Evolutionary conservation across 495 filamentous ascomycete species (phyloP).

Genomic region (Xylaria palmicola): DNA sequence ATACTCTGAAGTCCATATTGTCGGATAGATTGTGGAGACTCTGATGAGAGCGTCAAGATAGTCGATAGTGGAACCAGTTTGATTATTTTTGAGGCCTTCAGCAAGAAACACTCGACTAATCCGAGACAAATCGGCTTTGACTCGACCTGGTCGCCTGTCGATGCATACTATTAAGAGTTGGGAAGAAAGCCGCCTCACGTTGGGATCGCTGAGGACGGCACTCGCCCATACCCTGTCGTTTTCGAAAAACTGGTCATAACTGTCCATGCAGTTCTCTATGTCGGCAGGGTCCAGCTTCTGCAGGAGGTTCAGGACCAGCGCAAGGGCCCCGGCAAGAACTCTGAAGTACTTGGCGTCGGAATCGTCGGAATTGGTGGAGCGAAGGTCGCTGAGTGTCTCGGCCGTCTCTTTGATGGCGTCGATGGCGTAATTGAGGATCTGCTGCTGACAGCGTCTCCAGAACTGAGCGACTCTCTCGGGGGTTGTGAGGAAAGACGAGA

Average conservation of each 20-base stretch:
- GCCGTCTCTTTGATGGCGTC: constrained; percentile 77
- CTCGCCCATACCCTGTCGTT: constrained; percentile 75
- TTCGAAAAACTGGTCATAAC: constrained; percentile 56
- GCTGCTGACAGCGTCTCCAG: constrained; percentile 71
- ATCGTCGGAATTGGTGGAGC: constrained; percentile 80
- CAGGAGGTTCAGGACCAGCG: constrained; percentile 56
- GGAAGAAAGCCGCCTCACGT: constrained; percentile 69
- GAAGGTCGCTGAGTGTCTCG: constrained; percentile 82
- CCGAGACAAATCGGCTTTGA: constrained; percentile 53
- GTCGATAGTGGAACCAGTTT: constrained; percentile 70
- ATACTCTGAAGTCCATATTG: constrained; percentile 73
- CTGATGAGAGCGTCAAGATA: constrained; percentile 61
- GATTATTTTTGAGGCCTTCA: constrained; percentile 64
- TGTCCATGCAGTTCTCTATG: constrained; percentile 47
- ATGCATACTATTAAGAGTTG: constrained; percentile 62
- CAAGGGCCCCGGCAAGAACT: constrained; percentile 66
- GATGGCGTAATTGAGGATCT: constrained; percentile 76
- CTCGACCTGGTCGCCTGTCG: constrained; percentile 51
- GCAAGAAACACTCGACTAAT: constrained; percentile 67
- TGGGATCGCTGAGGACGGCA: constrained; percentile 62
- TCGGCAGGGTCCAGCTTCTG: constrained; percentile 47
- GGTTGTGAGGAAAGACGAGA: constrained; percentile 70
- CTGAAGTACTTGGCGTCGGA: constrained; percentile 78
- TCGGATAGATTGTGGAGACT: constrained; percentile 61
- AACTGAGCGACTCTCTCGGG: constrained; percentile 74